A percentile compares a stretch with the other conserved stretches of the same genome.
Conservation (phyloP, 1,139 yeast genomes). For the Pichia terricola region DNA sequence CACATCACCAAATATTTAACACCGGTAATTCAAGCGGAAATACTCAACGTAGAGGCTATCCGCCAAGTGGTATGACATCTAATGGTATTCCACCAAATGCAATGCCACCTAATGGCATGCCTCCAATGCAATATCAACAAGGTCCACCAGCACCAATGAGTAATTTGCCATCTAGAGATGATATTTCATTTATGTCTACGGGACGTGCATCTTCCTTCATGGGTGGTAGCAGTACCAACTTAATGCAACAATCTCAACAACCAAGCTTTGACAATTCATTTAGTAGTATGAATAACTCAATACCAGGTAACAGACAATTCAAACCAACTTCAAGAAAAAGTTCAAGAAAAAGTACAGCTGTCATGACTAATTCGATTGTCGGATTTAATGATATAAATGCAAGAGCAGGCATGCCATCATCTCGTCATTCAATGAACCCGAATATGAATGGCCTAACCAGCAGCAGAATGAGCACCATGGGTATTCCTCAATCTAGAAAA, state of each 20-base stretch:
- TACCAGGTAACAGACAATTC: conserved; percentile 16
- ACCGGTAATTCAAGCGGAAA: background rate
- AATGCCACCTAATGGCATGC: background rate
- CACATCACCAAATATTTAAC: conserved; percentile 19
- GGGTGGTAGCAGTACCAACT: background rate
- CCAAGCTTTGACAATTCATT: conserved; percentile 10
- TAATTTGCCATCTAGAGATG: conserved; percentile 15
- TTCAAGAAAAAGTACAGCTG: conserved; percentile 22
- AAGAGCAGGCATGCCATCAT: conserved; percentile 7
- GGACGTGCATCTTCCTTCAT: conserved; percentile 8
- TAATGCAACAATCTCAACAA: background rate
- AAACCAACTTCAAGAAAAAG: conserved; percentile 26
- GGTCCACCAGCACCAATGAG: conserved; percentile 5
- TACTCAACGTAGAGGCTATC: conserved; percentile 2
- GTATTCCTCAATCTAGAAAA: background rate
- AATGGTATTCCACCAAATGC: background rate
- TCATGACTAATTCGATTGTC: conserved; percentile 14
- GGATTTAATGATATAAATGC: conserved; percentile 9
- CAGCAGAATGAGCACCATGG: background rate
- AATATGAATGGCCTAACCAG: background rate
- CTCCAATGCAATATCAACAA: background rate
- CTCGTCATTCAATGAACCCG: conserved; percentile 13
- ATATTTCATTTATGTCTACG: conserved; percentile 13
- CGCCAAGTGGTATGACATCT: background rate
- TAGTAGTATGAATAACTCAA: conserved; percentile 3